Base-by-base conservation (phyloP, 495 filamentous ascomycete species). In the Podospora appendiculata region DNA sequence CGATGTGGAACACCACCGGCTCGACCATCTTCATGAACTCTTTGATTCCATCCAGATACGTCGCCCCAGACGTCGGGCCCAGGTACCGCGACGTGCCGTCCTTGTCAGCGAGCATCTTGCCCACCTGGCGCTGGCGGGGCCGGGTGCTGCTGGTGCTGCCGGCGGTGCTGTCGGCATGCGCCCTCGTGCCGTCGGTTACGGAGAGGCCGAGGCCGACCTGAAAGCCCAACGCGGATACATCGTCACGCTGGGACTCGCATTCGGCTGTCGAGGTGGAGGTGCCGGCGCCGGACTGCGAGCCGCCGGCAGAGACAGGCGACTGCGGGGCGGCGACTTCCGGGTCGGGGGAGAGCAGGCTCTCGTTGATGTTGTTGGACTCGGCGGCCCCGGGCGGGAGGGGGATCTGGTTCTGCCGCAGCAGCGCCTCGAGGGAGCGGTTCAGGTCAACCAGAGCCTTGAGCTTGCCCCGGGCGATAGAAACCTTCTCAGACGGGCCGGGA, bases 61-160 rank as follows among this genome's bases (percentile, higher is more conserved):
- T 64, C 4, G 67, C 64, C 32, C 68, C 71, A 11, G 69, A 68
- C 6, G 70, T 70, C 52, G 58, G 60, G 13, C 71, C 71, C n/a
- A 64, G 58, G 51, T 60, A 72, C 46, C 69, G 63, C 0, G 53
- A 35, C 13, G 53, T 68, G 33, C 70, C 67, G 16, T 62, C 63
- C 2, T 45, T 36, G 47, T 73, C 70, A 13, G 56, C 49, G 10
- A 74, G 61, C 52, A 73, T 57, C 36, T 64, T 52, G 13, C 67
- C 54, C 18, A 10, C 17, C 25, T 48, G 9, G n/a, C 18, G 9
- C 14, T 36, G 44, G 25, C 25, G 25, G 25, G 25, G 25, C 25
- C 25, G 25, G 25, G 25, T 25, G 5, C 25, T 25, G 25, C 25
- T 25, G 25, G 25, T 25, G 25, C 25, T 25, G 25, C 25, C 25